A percentile compares a stretch with the other conserved stretches of the same genome.
Evolutionary conservation across 2,329 filamentous ascomycete species (phyloP).

Genomic region (Fusarium lyarnte): DNA sequence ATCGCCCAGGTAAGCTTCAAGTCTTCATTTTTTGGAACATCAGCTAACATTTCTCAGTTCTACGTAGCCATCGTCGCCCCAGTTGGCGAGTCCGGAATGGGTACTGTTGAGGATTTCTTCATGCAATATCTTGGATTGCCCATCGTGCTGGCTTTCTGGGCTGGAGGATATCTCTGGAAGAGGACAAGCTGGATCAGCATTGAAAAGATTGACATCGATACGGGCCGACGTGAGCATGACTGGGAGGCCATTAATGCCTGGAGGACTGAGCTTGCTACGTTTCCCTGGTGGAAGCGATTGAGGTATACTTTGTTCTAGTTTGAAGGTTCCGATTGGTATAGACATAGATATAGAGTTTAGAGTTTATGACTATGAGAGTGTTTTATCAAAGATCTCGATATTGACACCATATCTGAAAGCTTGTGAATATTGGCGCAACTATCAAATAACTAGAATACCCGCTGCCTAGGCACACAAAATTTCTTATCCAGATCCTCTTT

Average conservation of each 20-base stretch:
- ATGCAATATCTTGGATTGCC: constrained; percentile 62
- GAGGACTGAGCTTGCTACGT: constrained; percentile 57
- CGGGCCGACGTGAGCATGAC: constrained; percentile 70
- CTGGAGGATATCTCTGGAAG: constrained; percentile 71
- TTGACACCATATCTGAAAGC: neutral
- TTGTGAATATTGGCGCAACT: rapidly evolving
- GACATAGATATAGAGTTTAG: neutral
- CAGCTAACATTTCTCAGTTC: constrained; percentile 8
- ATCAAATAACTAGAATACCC: rapidly evolving
- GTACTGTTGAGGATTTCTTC: constrained; percentile 62
- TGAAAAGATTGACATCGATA: constrained; percentile 72
- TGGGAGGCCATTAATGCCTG: constrained; percentile 68
- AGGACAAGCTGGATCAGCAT: constrained; percentile 66
- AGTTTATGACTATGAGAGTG: neutral
- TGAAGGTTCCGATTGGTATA: rapidly evolving
- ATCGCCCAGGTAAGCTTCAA: constrained; percentile 55
- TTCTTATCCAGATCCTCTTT: no score
- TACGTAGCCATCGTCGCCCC: constrained; percentile 58
- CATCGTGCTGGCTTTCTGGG: constrained; percentile 64
- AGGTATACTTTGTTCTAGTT: constrained; percentile 22
- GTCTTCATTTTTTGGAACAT: rapidly evolving
- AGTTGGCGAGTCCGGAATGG: constrained; percentile 44
- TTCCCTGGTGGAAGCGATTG: constrained; percentile 58
- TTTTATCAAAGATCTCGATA: neutral
- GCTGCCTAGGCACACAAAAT: neutral